Base-by-base conservation (phyloP, 306 rosid species). In the Vicia faba region DNA sequence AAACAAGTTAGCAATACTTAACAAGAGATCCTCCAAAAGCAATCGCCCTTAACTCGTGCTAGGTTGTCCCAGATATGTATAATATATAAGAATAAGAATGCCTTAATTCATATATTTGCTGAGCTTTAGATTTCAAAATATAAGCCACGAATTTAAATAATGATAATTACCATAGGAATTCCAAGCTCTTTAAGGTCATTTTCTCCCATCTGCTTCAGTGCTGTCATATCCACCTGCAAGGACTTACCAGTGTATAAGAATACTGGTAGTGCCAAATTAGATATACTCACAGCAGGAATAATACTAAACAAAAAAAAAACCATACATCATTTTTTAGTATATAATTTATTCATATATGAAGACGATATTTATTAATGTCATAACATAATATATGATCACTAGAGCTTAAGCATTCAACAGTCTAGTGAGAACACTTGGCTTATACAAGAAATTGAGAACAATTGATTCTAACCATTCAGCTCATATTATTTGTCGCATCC, bases 161-260 rank as follows among this genome's bases (percentile, higher is more conserved):
- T 12, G 72, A 68, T 26, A 63, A 70, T 66, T 91, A 93, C 96
- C 99, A 90, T 93, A 43, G 99, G 99, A 73, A 93, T 90, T 56
- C 99, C 99, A 60, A 90, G 91, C 85, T 90, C 97, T 70, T 90
- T 93, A 74, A 93, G 95, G 67, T 90, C 99, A 81, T 85, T 81
- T 73, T 93, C 97, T 55, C 97, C 90, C 99, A 93, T 93, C 80
- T 90, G 97, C 85, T 79, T 93, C 83, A 93, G 76, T 60, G 95
- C 91, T 70, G 95, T 60, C 95, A 93, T 83, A 85, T 93, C 99
- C 72, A 93, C 92, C 97, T 89, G 84, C 40, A 57, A 57, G 54
- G 43, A 38, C 51, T 36, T 5, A 39, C 4, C 65, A 78, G 49
- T 23, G 73, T 5, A 39, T 33, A 51, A 43, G 14, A 75, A 46